These are phyloP conservation scores for Cinchona pubescens DNA, from an alignment of 257 asterid genomes.

Conservation along the genomic window DNA sequence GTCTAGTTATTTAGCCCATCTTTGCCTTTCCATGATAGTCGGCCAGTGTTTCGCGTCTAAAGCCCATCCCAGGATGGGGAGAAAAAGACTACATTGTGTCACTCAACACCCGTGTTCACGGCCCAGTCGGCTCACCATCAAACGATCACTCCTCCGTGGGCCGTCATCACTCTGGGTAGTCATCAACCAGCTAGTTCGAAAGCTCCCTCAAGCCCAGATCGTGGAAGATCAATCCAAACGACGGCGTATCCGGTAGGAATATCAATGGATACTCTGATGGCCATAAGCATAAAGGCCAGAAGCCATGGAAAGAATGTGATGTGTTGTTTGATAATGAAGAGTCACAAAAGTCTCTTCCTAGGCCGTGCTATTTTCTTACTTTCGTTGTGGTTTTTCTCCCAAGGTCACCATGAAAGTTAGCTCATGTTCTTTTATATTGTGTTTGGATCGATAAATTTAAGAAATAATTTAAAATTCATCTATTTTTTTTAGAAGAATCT, in stretches of 20 bases:
- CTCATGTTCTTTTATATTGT: not conserved
- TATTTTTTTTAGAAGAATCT: too few species aligned
- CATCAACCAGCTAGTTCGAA: slow-evolving; percentile 82
- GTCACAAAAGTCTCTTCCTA: slow-evolving; percentile 40
- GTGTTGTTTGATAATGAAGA: slow-evolving; percentile 54
- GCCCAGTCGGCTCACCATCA: slow-evolving; percentile 79
- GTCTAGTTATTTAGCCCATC: too few species aligned
- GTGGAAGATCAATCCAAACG: slow-evolving; percentile 62
- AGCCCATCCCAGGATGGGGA: slow-evolving; percentile 95
- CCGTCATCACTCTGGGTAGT: slow-evolving; percentile 82
- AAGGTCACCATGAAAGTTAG: slow-evolving; percentile 60
- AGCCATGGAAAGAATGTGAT: slow-evolving; percentile 55
- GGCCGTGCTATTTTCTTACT: slow-evolving; percentile 59
- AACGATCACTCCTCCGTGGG: slow-evolving; percentile 81
- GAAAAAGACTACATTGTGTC: slow-evolving; percentile 75
- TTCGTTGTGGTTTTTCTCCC: slow-evolving; percentile 59
- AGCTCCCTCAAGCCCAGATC: slow-evolving; percentile 82
- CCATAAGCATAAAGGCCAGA: slow-evolving; percentile 42
- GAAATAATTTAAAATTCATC: too few species aligned
- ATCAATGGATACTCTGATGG: too few species aligned
- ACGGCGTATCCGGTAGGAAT: slow-evolving; percentile 54
- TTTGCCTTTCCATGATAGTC: slow-evolving; percentile 74
- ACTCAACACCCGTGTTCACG: slow-evolving; percentile 67
- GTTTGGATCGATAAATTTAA: too few species aligned
- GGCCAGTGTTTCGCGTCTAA: slow-evolving; percentile 76